Evolutionary conservation across 208 protist species (phyloP), one percentile per base, ranked within the genome.

Genomic region (Wallacemonas sp.): DNA sequence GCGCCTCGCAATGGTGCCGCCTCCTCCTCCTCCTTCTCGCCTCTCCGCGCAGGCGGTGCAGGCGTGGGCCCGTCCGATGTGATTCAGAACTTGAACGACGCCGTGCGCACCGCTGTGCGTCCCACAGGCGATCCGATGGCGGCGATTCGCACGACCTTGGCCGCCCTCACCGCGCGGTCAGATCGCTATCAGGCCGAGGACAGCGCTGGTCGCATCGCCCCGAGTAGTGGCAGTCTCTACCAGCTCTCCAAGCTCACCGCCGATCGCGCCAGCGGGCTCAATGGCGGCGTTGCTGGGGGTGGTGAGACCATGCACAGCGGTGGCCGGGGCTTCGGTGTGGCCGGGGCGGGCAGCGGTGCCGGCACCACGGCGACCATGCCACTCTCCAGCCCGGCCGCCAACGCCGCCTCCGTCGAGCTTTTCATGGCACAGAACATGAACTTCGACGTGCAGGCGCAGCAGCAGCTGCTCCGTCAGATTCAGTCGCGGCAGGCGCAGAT

Each of bases 371-470:
- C 7, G 48, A 33, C 49, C 8, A 12, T 44, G 14, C 61, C 61
- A 20, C 66, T 44, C n/a, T 16, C 46, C 1, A 32, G 57, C 36
- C 49, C 80, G 5, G 63, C 65, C 0, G 75, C 72, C 14, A 79
- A 82, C 36, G 79, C 87, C 42, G 82, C 86, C 29, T 91, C 86
- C 4, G 89, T 87, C 41, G 85, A 94, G 62, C 79, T 94, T 26
- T 94, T 94, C 65, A 87, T 94, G 86, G 79, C 89, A 2, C 76
- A 79, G 65, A 70, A 89, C 54, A 84, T 91, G 64, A 84, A 83
- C 49, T 91, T 94, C 42, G 87, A 94, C 52, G 67, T 88, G 5
- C 78, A 83, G 57, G 89, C 87, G 61, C 89, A 94, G 70, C 86
- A 89, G 69, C 86, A 85, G n/a, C 77, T 94, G 2, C 78, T 94